Percentiles rank a stretch among this genome's conserved stretches.
Evolutionary conservation across 1,284 basidiomycete genomes (phyloP).

Genomic region (Boletellus deceptivus): DNA sequence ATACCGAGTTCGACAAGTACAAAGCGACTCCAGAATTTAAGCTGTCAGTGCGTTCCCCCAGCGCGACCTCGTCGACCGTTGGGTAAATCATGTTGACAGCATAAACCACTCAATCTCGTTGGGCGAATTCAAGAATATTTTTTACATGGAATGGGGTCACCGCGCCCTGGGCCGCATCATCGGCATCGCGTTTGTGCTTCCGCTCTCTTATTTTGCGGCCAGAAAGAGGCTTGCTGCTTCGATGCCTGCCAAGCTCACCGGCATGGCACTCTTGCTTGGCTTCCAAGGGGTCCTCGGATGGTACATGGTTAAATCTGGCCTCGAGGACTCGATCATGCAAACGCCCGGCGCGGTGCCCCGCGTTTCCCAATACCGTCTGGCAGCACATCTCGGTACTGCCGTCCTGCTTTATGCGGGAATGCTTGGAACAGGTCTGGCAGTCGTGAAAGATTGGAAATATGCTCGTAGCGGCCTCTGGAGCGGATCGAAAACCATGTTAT

Average conservation of each 20-base stretch:
- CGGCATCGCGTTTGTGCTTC: slow-evolving; percentile 77
- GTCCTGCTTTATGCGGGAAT: slow-evolving; percentile 91
- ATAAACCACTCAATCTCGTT: slow-evolving; percentile 87
- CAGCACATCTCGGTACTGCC: slow-evolving; percentile 90
- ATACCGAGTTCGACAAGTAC: slow-evolving; percentile 93
- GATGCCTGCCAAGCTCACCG: slow-evolving; percentile 63
- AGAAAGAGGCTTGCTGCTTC: slow-evolving; percentile 65
- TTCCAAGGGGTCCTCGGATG: slow-evolving; percentile 93
- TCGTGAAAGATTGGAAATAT: slow-evolving; percentile 80
- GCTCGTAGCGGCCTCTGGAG: slow-evolving; percentile 47
- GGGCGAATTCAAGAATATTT: slow-evolving; percentile 94
- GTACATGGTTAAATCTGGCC: slow-evolving; percentile 99
- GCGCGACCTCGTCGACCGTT: background rate
- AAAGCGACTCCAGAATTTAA: slow-evolving; percentile 94
- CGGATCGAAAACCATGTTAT: slow-evolving; percentile 43
- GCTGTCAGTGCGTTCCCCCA: slow-evolving; percentile 57
- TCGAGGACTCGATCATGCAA: slow-evolving; percentile 80
- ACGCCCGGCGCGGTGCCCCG: slow-evolving; percentile 86
- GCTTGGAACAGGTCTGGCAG: slow-evolving; percentile 79
- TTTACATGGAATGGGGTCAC: slow-evolving; percentile 99
- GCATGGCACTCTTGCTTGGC: slow-evolving; percentile 80
- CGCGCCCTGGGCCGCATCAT: slow-evolving; percentile 91
- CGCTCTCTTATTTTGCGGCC: slow-evolving; percentile 76
- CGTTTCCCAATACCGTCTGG: slow-evolving; percentile 95
- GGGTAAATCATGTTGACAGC: slow-evolving; percentile 42